Evolutionary conservation across 371 early-diverging fungal species (phyloP), one percentile per base, ranked within the genome.

Genomic region (Choanephora cucurbitarum): DNA sequence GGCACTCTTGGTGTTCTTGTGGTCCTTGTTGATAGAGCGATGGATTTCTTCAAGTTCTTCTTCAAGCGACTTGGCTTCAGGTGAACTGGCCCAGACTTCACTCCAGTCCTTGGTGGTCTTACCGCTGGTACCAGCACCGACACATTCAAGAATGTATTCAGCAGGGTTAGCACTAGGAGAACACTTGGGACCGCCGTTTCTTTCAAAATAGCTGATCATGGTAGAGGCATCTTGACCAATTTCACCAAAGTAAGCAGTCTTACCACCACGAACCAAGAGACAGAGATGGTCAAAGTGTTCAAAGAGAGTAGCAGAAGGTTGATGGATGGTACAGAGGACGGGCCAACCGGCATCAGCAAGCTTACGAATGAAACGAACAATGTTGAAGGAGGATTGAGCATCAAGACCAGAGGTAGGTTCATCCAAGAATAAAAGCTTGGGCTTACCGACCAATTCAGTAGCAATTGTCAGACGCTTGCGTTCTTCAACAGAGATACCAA

Each of bases 361-460:
- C 43, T 87, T 85, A 65, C 84, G 84, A 55, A 91, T 80, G 60
- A 90, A 77, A 32, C 83, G 75, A 45, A 91, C 72, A 62, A 93
- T 87, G 70, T 89, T 88, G 71, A 83, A 83, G 5, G 91, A 84
- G 18, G 48, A 79, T 64, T 84, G 81, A 14, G 82, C 80, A 66
- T 90, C 80, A 14, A 92, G 73, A 51, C 92, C 93, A 48, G 90
- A 90, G 5, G 92, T 92, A 43, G 93, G 94, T 59, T 94, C 93
- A 66, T 94, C 94, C 55, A 92, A 72, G 81, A 91, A 91, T 19
- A 93, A 74, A 43, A 92, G 75, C 59, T 81, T 81, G 52, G 91
- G 91, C 64, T 83, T 82, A 41, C 89, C 83, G 3, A 92, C 88
- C 41, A 93, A 76, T 68, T 92, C 89, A 22, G 87, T 74, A 42